phyloP scores from a whole-genome alignment of 129 eudicot species.

The Saussurea involucrata region DNA sequence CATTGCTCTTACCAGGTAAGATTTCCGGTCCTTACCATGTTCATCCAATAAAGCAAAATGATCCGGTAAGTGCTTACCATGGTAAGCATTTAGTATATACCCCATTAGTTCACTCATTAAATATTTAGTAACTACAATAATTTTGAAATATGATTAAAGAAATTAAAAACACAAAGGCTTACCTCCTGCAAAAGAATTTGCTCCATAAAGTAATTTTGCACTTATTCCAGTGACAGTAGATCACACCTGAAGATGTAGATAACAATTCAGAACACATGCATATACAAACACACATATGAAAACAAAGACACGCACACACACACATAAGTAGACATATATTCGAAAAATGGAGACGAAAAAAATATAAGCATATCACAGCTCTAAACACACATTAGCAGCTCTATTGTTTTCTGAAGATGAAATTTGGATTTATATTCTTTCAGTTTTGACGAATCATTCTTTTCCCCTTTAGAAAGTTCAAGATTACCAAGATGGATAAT shows the following conservation, averaged over 20 bases:
- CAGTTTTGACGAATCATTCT: slow-evolving; percentile 74
- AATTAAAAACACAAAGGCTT: too few relatives aligned
- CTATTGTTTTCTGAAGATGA: slow-evolving; percentile 83
- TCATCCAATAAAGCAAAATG: too few relatives aligned
- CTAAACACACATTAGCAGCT: slow-evolving; percentile 72
- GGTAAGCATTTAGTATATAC: too few relatives aligned
- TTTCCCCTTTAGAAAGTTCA: slow-evolving; percentile 81
- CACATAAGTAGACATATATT: background rate
- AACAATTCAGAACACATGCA: slow-evolving; percentile 1
- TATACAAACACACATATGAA: background rate
- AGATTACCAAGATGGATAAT: slow-evolving; percentile 97
- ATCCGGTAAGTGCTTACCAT: too few relatives aligned
- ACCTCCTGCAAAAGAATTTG: too few relatives aligned
- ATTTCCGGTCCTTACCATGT: too few relatives aligned
- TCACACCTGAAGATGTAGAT: slow-evolving; percentile 65
- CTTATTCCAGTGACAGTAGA: slow-evolving; percentile 50
- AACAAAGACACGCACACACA: background rate
- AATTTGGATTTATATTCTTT: slow-evolving; percentile 85
- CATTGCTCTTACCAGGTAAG: too few relatives aligned
- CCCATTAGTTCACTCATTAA: too few relatives aligned
- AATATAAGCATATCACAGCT: slow-evolving; percentile 9
- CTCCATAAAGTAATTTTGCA: too few relatives aligned
- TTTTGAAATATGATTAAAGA: too few relatives aligned
- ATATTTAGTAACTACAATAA: too few relatives aligned
- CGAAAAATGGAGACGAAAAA: background rate